Conservation (phyloP, 164 flowering plant genomes). For the Magnolia kwangsiensis region DNA sequence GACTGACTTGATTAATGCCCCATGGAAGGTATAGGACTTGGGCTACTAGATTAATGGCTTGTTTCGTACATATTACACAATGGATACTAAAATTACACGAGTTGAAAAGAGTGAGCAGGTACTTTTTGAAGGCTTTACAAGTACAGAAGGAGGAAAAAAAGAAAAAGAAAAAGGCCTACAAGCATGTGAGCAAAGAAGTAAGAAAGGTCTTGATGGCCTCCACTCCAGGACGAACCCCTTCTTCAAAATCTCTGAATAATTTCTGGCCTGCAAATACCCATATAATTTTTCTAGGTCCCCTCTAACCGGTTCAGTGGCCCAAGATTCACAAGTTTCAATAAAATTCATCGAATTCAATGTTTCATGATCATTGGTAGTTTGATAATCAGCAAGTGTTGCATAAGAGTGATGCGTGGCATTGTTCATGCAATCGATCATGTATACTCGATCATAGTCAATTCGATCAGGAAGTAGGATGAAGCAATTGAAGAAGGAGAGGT, state of each 20-base stretch:
- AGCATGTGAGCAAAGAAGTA: no score
- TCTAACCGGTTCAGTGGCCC: background rate
- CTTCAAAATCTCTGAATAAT: conserved; percentile 17
- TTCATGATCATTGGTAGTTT: background rate
- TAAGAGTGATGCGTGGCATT: conserved; percentile 23
- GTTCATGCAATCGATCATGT: conserved; percentile 17
- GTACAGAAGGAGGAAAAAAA: no score
- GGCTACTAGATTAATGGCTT: no score
- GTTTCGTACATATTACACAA: no score
- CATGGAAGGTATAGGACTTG: no score
- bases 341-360: background rate
- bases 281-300: background rate
- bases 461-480: background rate
- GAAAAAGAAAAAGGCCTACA: no score
- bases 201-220: no score
- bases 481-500: conserved; percentile 45
- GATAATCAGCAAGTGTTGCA: conserved; percentile 25
- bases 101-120: no score
- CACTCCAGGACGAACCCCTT: conserved; percentile 40
- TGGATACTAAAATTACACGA: no score
- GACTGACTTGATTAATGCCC: no score
- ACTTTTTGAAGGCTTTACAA: no score
- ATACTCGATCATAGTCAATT: background rate
- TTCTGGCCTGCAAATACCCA: background rate
- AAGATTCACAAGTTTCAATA: background rate